phyloP scores from a whole-genome alignment of 805 yeast genomes.

The Candida bentonensis region DNA sequence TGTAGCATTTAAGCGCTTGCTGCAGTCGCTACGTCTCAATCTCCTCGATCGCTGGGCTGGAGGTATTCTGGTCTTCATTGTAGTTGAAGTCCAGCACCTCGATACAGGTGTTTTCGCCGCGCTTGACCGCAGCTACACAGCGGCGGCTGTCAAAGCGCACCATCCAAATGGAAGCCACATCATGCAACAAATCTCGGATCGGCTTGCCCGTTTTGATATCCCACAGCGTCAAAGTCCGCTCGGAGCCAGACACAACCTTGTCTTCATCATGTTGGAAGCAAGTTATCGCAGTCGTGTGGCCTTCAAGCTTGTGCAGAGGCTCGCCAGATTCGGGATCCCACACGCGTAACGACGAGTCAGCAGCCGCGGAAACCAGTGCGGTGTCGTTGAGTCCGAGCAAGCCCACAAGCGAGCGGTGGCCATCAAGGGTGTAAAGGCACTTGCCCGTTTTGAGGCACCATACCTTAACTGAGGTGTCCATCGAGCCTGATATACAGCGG shows the following conservation, averaged over 20 bases:
- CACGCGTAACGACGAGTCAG: conserved; percentile 79
- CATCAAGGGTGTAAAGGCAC: conserved; percentile 56
- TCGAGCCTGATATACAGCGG: conserved; percentile 79
- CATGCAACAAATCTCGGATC: conserved; percentile 55
- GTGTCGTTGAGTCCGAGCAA: conserved; percentile 63
- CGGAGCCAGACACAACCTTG: conserved; percentile 78
- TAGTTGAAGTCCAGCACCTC: conserved; percentile 73
- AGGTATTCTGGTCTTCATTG: conserved; percentile 15
- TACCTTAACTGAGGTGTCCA: conserved; percentile 76
- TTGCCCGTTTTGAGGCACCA: conserved; percentile 81
- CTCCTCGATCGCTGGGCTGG: no score
- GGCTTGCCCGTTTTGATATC: conserved; percentile 65
- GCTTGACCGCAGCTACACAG: conserved; percentile 85
- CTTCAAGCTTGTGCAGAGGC: conserved; percentile 53
- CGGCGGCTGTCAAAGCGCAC: conserved; percentile 72
- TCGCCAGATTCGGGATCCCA: conserved; percentile 77
- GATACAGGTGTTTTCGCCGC: conserved; percentile 52
- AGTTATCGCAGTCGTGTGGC: conserved; percentile 79
- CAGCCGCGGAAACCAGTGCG: conserved; percentile 84
- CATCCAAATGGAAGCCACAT: conserved; percentile 71
- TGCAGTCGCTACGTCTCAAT: no score
- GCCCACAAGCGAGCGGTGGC: conserved; percentile 86
- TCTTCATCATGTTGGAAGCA: conserved; percentile 85
- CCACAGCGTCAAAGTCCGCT: conserved; percentile 77
- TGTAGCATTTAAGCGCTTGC: no score